Conservation (phyloP, 768 basidiomycete genomes). For the Tephrocybe sp. region DNA sequence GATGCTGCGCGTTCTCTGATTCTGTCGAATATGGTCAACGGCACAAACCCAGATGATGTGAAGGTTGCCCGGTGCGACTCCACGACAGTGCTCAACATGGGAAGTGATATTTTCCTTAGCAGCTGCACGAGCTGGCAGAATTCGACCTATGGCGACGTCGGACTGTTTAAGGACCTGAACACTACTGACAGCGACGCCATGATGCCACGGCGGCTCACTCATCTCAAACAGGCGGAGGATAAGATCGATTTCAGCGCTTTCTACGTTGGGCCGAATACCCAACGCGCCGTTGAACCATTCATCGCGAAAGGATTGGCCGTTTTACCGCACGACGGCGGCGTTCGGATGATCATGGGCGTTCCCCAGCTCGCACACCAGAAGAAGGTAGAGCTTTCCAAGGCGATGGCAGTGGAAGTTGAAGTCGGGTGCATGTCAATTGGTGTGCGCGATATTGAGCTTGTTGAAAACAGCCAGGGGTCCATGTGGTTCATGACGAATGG, state of each 20-base stretch:
- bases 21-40: slow-evolving; percentile 7
- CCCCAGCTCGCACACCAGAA: slow-evolving; percentile 14
- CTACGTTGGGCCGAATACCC: slow-evolving; percentile 14
- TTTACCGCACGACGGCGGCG: slow-evolving; percentile 15
- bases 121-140: slow-evolving; percentile 21
- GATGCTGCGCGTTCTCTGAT: slow-evolving; percentile 13
- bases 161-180: slow-evolving; percentile 17
- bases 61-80: slow-evolving; percentile 10
- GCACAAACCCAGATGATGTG: slow-evolving; percentile 5
- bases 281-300: slow-evolving; percentile 1
- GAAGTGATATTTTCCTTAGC: slow-evolving; percentile 10
- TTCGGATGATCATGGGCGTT: slow-evolving; percentile 9
- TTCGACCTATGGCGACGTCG: slow-evolving; percentile 20
- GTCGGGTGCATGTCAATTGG: slow-evolving; percentile 14
- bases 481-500: slow-evolving; percentile 11
- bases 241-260: slow-evolving; percentile 15
- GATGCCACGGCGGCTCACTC: slow-evolving; percentile 18
- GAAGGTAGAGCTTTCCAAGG: slow-evolving; percentile 15
- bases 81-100: slow-evolving; percentile 3
- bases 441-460: background rate
- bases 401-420: slow-evolving; percentile 12
- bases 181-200: slow-evolving; percentile 21
- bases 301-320: slow-evolving; percentile 18
- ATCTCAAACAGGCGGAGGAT: background rate
- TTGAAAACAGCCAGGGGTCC: background rate